Percentiles rank a stretch among this genome's conserved stretches.
Evolutionary conservation across 805 yeast genomes (phyloP).

Genomic region (Nakazawaea ernobii): DNA sequence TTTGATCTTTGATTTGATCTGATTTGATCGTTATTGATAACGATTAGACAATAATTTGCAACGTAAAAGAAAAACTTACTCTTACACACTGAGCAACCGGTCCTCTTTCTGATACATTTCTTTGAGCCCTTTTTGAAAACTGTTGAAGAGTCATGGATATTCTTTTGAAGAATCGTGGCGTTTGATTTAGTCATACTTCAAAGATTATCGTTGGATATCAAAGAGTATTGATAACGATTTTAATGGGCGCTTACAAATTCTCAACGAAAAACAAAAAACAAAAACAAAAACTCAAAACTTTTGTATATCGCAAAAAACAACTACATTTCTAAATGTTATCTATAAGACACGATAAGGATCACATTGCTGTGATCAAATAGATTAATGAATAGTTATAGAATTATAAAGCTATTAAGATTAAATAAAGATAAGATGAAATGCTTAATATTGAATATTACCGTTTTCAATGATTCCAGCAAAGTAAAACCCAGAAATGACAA

Average conservation of each 20-base stretch:
- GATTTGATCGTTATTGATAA: too few relatives aligned
- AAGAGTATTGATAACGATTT: background rate
- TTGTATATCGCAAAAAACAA: too few relatives aligned
- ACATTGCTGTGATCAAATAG: too few relatives aligned
- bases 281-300: too few relatives aligned
- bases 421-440: background rate
- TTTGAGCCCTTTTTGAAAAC: background rate
- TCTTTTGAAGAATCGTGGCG: too few relatives aligned
- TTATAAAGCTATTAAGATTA: background rate
- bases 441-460: constrained; percentile 12
- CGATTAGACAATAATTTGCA: too few relatives aligned
- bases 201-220: background rate
- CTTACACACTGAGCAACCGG: constrained; percentile 7
- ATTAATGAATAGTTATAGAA: background rate
- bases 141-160: too few relatives aligned
- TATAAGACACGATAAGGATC: too few relatives aligned
- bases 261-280: too few relatives aligned
- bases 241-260: too few relatives aligned
- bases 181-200: background rate
- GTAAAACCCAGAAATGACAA: constrained; percentile 77
- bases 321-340: too few relatives aligned
- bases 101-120: constrained; percentile 7
- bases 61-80: constrained; percentile 2
- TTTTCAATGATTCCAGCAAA: constrained; percentile 41
- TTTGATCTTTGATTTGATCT: too few relatives aligned